Conservation (phyloP, 768 basidiomycete species). For the Mrakia frigida region DNA sequence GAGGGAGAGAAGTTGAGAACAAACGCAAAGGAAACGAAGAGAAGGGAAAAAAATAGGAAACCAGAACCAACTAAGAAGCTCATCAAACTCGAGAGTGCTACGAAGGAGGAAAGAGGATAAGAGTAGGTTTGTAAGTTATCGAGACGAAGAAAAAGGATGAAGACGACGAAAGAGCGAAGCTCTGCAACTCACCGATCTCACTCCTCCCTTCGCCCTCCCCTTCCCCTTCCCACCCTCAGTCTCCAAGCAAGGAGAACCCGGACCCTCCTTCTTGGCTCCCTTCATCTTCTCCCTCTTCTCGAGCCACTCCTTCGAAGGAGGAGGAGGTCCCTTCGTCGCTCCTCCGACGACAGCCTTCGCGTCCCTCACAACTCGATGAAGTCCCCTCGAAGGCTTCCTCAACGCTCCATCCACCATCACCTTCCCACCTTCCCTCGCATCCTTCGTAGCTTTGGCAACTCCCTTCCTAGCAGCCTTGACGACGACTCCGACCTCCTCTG, state of each 20-base stretch:
- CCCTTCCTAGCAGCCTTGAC: background rate
- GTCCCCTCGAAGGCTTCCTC: background rate
- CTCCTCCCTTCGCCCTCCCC: background rate
- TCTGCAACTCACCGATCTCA: background rate
- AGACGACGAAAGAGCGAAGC: background rate
- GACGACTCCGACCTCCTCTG: background rate
- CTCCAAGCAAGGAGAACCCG: too few relatives aligned
- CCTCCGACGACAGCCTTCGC: background rate
- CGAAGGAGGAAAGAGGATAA: too few relatives aligned
- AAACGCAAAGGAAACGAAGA: too few relatives aligned
- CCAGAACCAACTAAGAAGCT: too few relatives aligned
- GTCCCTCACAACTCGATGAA: background rate
- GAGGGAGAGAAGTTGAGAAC: too few relatives aligned
- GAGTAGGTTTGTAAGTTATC: too few relatives aligned
- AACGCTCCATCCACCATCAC: background rate
- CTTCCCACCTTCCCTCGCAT: background rate
- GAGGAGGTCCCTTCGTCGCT: background rate
- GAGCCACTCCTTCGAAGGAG: background rate
- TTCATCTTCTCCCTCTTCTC: background rate
- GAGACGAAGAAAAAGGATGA: background rate
- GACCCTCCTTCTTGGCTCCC: too few relatives aligned
- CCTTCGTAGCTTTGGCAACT: background rate
- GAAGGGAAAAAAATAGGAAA: too few relatives aligned
- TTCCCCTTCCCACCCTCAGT: background rate
- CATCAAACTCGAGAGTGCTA: too few relatives aligned